phyloP scores from a whole-genome alignment of 1,284 basidiomycete species.

The Coriolopsis trogii region DNA sequence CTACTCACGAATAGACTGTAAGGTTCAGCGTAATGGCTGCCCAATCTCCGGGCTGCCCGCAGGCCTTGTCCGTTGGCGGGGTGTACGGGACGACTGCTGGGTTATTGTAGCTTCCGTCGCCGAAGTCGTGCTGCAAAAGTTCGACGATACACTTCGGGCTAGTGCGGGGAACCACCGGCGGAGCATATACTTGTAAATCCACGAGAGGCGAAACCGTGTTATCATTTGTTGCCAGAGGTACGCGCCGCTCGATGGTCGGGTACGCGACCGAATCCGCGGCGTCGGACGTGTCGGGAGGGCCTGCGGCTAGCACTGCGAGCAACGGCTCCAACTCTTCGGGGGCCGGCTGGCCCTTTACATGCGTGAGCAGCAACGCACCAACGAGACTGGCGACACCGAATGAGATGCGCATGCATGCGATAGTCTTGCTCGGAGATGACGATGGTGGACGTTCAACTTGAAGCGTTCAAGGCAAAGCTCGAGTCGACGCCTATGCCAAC shows the following conservation, averaged over 20 bases:
- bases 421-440: background rate
- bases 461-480: background rate
- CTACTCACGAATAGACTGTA: slow-evolving; percentile 45
- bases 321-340: slow-evolving; percentile 10
- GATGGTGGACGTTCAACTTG: background rate
- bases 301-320: slow-evolving; percentile 16
- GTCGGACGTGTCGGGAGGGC: slow-evolving; percentile 13
- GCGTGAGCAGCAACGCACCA: background rate
- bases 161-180: slow-evolving; percentile 38
- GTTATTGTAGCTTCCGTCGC: slow-evolving; percentile 21
- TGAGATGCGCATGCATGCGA: background rate
- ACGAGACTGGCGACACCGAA: background rate
- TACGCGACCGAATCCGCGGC: no score
- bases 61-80: slow-evolving; percentile 57
- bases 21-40: slow-evolving; percentile 69
- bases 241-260: slow-evolving; percentile 30
- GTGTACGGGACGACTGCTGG: slow-evolving; percentile 34
- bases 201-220: slow-evolving; percentile 39
- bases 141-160: slow-evolving; percentile 39
- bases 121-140: slow-evolving; percentile 39
- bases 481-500: background rate
- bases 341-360: slow-evolving; percentile 1
- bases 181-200: slow-evolving; percentile 45
- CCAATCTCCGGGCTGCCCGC: slow-evolving; percentile 67
- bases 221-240: slow-evolving; percentile 40